These are phyloP conservation scores for Tetrapisispora iriomotensis DNA, from an alignment of 805 yeast genomes.

Conservation along the genomic window DNA sequence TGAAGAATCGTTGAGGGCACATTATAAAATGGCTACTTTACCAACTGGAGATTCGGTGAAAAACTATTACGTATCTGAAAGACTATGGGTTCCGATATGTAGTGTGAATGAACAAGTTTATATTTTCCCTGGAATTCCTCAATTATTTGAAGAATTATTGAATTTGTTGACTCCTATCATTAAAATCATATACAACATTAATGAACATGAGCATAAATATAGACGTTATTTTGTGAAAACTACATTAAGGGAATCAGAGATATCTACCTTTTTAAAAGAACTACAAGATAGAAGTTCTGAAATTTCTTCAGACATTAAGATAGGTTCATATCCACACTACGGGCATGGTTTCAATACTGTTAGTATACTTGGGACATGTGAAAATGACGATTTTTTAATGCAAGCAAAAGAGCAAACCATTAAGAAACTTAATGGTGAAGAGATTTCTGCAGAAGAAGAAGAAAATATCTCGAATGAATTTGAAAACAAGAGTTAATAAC, in stretches of 20 bases:
- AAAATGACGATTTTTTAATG: constrained; percentile 31
- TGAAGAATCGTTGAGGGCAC: constrained; percentile 46
- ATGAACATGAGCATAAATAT: constrained; percentile 23
- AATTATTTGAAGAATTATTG: constrained; percentile 50
- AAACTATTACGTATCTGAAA: constrained; percentile 39
- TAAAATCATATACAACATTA: constrained; percentile 31
- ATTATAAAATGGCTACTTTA: constrained; percentile 69
- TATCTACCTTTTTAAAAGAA: constrained; percentile 52
- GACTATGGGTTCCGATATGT: constrained; percentile 80
- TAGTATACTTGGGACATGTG: constrained; percentile 55
- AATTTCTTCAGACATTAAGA: constrained; percentile 38
- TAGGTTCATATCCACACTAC: constrained; percentile 82
- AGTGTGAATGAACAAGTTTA: constrained; percentile 54
- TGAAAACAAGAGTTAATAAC: constrained; percentile 5
- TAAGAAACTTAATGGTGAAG: constrained; percentile 42
- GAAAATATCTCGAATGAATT: constrained; percentile 22
- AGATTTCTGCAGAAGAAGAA: constrained; percentile 52
- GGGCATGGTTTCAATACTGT: constrained; percentile 55
- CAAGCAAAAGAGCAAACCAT: constrained; percentile 39
- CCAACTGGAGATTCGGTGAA: constrained; percentile 45
- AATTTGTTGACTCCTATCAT: constrained; percentile 33
- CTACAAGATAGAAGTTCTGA: constrained; percentile 38
- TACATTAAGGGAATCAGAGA: constrained; percentile 46
- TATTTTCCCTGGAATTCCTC: constrained; percentile 80
- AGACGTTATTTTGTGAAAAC: constrained; percentile 56